Evolutionary conservation across 371 early-diverging fungal species (phyloP).

Genomic region (Batkoa obscura): DNA sequence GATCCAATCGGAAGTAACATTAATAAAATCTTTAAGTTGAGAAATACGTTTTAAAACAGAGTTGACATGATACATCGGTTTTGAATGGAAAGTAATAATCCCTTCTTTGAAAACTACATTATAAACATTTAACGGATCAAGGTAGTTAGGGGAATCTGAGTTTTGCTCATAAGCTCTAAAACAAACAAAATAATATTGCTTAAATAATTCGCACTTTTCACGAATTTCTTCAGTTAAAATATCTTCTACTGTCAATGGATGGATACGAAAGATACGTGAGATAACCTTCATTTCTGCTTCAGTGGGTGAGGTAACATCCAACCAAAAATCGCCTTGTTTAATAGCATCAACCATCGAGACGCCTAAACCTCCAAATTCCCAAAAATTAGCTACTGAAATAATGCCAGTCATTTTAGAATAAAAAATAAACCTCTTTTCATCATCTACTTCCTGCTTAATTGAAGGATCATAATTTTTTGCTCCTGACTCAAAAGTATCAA

Average conservation of each 20-base stretch:
- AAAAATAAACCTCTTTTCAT: slow-evolving; percentile 24
- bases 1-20: slow-evolving; percentile 50
- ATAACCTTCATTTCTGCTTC: slow-evolving; percentile 54
- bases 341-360: slow-evolving; percentile 18
- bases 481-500: neutral
- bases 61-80: slow-evolving; percentile 42
- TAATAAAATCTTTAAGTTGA: slow-evolving; percentile 35
- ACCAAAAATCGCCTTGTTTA: slow-evolving; percentile 54
- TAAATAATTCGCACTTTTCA: slow-evolving; percentile 82
- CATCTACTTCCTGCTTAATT: slow-evolving; percentile 6
- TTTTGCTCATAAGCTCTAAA: slow-evolving; percentile 58
- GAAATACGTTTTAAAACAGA: slow-evolving; percentile 59
- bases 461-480: neutral
- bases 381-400: slow-evolving; percentile 20
- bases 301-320: slow-evolving; percentile 66
- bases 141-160: slow-evolving; percentile 33
- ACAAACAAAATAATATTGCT: slow-evolving; percentile 77
- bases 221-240: slow-evolving; percentile 75
- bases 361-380: slow-evolving; percentile 11
- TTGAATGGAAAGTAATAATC: slow-evolving; percentile 59
- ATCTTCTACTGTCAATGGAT: slow-evolving; percentile 82
- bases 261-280: slow-evolving; percentile 38
- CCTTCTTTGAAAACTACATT: slow-evolving; percentile 63
- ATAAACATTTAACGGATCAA: slow-evolving; percentile 62
- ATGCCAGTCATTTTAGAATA: slow-evolving; percentile 28